Evolutionary conservation across 495 filamentous ascomycete species (phyloP).

Genomic region (Chaetomium fimeti): DNA sequence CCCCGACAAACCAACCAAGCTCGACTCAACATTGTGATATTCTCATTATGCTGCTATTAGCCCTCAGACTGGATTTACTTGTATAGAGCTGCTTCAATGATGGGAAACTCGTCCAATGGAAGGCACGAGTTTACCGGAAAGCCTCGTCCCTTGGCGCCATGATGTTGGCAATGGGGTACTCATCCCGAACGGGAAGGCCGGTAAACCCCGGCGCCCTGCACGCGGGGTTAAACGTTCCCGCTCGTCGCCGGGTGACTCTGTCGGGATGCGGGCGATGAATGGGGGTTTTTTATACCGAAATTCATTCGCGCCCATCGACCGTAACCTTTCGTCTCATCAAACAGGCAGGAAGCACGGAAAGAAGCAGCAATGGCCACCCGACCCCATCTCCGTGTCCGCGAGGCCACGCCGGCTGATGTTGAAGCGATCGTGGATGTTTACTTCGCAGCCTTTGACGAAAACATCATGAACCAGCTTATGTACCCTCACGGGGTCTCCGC

Average conservation of each 20-base stretch:
- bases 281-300: not conserved
- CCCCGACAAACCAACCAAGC: too few species aligned
- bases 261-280: not conserved
- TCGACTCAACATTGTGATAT: too few species aligned
- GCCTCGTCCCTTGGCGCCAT: too few species aligned
- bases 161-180: too few species aligned
- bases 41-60: too few species aligned
- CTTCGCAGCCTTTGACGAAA: constrained; percentile 27
- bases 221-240: not conserved
- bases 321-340: too few species aligned
- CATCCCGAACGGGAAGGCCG: not conserved
- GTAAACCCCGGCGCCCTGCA: not conserved
- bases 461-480: constrained; percentile 32
- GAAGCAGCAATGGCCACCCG: constrained; percentile 20
- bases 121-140: too few species aligned
- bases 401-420: constrained; percentile 29
- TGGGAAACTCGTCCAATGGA: too few species aligned
- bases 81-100: too few species aligned
- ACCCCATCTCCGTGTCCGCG: constrained; percentile 30
- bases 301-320: not conserved
- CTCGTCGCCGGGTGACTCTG: not conserved
- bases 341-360: not conserved
- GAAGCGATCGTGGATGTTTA: constrained; percentile 24
- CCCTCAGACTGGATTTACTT: too few species aligned
- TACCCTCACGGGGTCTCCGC: constrained; percentile 26